Evolutionary conservation across 108 stramenopile genomes (phyloP), one percentile per base, ranked within the genome.

Genomic region (Fistulifera solaris): DNA sequence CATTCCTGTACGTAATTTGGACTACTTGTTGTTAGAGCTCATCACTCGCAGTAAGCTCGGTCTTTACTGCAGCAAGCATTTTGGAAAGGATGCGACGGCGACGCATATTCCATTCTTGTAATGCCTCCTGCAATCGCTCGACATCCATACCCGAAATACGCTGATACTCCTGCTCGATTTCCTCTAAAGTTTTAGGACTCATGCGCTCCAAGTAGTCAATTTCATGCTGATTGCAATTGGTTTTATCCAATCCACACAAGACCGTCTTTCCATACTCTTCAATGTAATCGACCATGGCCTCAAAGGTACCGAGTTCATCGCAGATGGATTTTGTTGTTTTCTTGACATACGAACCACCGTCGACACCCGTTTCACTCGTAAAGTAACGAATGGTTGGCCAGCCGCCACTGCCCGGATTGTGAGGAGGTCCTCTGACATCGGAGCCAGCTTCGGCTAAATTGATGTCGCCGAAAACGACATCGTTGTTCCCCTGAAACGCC

Each of bases 371-470:
- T 50, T 78, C 75, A 21, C 64, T 56, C 55, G 75, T 85, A 56
- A 80, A 85, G 52, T 77, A 77, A 6, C 80, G 73, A 54, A 85
- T 73, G 2, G 83, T 80, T 5, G 83, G 83, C 83, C 83, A 85
- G 13, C 83, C 83, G 27, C 83, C 83, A 0, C 62, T 46, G 25
- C 83, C 83, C 10, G 82, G 82, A 44, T 60, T 50, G 28, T 63
- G 43, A 5, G 60, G 47, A 22, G 59, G 58, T 35, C 75, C 67
- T 52, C 67, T 14, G 38, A 59, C 43, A n/a, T 58, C 48, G 49
- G 52, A 55, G n/a, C n/a, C n/a, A n/a, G 31, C 31, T 16, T 82
- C 71, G 11, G 43, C 49, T 12, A 85, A 51, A 40, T 72, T 71
- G 48, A 78, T 63, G 55, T 78, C 81, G 27, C 56, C 72, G 63